Evolutionary conservation across 768 basidiomycete genomes (phyloP), one percentile per base, ranked within the genome.

Genomic region (Chlorophyllum brunneum): DNA sequence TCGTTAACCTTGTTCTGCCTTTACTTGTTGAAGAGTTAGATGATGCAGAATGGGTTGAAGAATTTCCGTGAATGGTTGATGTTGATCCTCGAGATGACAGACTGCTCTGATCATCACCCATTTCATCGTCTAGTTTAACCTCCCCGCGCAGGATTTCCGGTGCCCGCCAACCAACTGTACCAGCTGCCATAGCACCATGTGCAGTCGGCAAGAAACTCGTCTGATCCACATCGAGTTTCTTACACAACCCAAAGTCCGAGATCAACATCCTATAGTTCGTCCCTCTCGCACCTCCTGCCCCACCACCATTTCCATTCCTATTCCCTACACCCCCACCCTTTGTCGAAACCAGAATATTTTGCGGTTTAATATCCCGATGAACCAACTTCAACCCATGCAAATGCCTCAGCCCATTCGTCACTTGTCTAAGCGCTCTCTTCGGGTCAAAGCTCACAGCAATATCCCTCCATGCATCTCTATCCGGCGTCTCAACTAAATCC

Each of bases 351-450:
- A 99, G 80, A 50, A 99, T 98, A 63, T 99, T 99, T 67, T 95
- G 95, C 4, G 95, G 95, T 63, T 99, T 99, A 69, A 99, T 97
- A 66, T 98, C 95, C 27, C 95, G 83, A 70, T 98, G 95, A n/a
- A 98, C 83, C 53, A 98, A 88, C 69, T 95, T 97, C 61, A 98
- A 81, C 6, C 82, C 87, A 65, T 98, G 95, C 8, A 99, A 75
- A 67, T 98, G 94, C 48, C 86, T 78, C 56, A 99, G 68, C 13
- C 97, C 97, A 27, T 84, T 80, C 6, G 94, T 82, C 46, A 98
- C 86, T 68, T 98, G 92, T 42, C 75, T 78, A 54, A 98, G 69
- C 0, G 94, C 95, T 51, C 83, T 85, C 67, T 97, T 95, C 10
- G 92, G 85, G 42, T 92, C 88, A 64, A 98, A 91, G 5, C 79